Evolutionary conservation across 805 yeast species (phyloP).

Genomic region (Kluyveromyces nonfermentans): DNA sequence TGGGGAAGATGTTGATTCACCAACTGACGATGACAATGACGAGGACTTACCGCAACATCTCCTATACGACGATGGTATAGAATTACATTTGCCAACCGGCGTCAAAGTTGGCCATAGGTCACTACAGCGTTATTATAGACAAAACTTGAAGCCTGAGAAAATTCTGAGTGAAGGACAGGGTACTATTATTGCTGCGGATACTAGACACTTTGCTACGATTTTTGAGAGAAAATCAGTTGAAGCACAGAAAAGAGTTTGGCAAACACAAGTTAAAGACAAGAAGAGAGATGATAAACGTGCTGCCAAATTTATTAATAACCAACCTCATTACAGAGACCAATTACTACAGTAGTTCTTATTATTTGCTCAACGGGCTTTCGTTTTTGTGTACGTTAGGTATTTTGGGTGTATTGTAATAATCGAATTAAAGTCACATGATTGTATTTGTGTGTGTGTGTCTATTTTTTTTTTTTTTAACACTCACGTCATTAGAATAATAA

Average conservation of each 20-base stretch:
- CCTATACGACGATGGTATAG: slow-evolving; percentile 53
- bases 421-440: neutral
- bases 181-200: slow-evolving; percentile 79
- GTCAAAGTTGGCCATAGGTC: slow-evolving; percentile 80
- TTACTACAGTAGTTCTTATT: slow-evolving; percentile 37
- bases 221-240: slow-evolving; percentile 37
- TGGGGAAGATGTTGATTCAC: slow-evolving; percentile 31
- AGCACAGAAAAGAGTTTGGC: slow-evolving; percentile 63
- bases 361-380: neutral
- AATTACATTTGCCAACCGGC: slow-evolving; percentile 76
- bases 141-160: slow-evolving; percentile 51
- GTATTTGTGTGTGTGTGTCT: too few species aligned
- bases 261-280: slow-evolving; percentile 43
- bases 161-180: slow-evolving; percentile 67
- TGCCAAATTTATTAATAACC: slow-evolving; percentile 74
- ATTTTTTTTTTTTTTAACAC: too few species aligned
- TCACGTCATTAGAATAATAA: too few species aligned
- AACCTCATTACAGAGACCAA: slow-evolving; percentile 81
- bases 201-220: slow-evolving; percentile 39
- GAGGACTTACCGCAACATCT: slow-evolving; percentile 33
- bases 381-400: neutral
- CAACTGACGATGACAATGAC: slow-evolving; percentile 20
- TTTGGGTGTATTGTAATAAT: neutral
- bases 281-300: slow-evolving; percentile 46
- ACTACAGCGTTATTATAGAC: slow-evolving; percentile 68